Conservation (phyloP, 306 rosid species). For the Canavalia gladiata region DNA sequence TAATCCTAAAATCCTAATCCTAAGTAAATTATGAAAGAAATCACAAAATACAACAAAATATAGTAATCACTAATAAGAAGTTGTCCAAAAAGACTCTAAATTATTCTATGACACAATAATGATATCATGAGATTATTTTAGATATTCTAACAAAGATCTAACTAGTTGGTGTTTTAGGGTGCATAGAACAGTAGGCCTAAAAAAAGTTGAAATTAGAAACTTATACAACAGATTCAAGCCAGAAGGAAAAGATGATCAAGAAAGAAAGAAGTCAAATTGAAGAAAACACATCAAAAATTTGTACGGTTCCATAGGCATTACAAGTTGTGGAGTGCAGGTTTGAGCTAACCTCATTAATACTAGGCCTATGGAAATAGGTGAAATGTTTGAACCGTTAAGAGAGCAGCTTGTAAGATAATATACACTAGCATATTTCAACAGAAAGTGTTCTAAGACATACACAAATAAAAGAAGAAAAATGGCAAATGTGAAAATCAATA, state of each 20-base stretch:
- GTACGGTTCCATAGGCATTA: neutral
- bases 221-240: constrained; percentile 2
- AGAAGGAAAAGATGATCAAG: constrained; percentile 25
- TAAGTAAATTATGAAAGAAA: neutral
- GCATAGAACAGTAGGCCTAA: neutral
- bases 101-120: neutral
- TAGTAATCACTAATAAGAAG: neutral
- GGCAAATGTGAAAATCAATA: neutral
- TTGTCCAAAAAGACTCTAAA: neutral
- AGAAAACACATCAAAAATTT: constrained; percentile 7
- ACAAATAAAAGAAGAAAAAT: constrained; percentile 36
- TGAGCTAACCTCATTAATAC: neutral
- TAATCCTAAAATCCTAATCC: neutral
- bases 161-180: neutral
- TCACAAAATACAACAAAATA: neutral
- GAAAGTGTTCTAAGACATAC: constrained; percentile 21
- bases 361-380: neutral
- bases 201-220: constrained; percentile 13
- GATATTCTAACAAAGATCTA: constrained; percentile 13
- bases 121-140: neutral
- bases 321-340: neutral
- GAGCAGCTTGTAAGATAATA: constrained; percentile 10
- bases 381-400: constrained; percentile 1
- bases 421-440: constrained; percentile 6
- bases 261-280: constrained; percentile 15